Conservation (phyloP, 306 rosid genomes). For the Malus asiatica region DNA sequence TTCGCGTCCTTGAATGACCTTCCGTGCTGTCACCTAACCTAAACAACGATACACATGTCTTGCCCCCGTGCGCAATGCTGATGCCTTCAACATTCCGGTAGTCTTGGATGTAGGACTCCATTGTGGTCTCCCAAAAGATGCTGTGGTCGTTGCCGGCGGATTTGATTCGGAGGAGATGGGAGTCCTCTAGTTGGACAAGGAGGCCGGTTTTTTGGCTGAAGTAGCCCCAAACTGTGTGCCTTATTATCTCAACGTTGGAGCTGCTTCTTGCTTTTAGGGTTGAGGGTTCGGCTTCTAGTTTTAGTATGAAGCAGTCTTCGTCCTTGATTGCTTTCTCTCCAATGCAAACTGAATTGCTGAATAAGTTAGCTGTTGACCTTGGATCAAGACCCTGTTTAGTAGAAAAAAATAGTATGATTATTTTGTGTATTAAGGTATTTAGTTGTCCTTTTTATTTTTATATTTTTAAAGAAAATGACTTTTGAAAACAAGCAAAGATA, state of each 20-base stretch:
- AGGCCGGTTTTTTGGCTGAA: constrained; percentile 91
- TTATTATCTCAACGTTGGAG: constrained; percentile 57
- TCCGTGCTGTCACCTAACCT: constrained; percentile 60
- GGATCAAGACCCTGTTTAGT: constrained; percentile 82
- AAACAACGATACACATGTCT: constrained; percentile 54
- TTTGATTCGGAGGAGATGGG: constrained; percentile 69
- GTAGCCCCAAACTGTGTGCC: constrained; percentile 86
- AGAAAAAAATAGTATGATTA: not conserved
- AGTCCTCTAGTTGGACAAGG: constrained; percentile 67
- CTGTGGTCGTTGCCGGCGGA: constrained; percentile 28
- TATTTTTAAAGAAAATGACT: too few relatives aligned
- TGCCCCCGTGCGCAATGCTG: constrained; percentile 69
- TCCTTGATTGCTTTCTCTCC: constrained; percentile 74
- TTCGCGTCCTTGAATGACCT: constrained; percentile 54
- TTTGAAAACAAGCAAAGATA: not conserved
- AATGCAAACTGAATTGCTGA: constrained; percentile 52
- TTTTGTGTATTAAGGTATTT: not conserved
- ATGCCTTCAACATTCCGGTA: constrained; percentile 62
- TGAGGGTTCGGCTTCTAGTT: constrained; percentile 54
- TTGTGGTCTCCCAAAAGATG: constrained; percentile 86
- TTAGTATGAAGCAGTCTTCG: constrained; percentile 76
- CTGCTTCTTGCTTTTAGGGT: constrained; percentile 64
- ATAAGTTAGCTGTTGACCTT: constrained; percentile 67
- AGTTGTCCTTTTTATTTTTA: too few relatives aligned
- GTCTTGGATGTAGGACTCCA: constrained; percentile 66